These are phyloP conservation scores for Strigomonas culicis DNA, from an alignment of 208 protist species.

Conservation along the genomic window DNA sequence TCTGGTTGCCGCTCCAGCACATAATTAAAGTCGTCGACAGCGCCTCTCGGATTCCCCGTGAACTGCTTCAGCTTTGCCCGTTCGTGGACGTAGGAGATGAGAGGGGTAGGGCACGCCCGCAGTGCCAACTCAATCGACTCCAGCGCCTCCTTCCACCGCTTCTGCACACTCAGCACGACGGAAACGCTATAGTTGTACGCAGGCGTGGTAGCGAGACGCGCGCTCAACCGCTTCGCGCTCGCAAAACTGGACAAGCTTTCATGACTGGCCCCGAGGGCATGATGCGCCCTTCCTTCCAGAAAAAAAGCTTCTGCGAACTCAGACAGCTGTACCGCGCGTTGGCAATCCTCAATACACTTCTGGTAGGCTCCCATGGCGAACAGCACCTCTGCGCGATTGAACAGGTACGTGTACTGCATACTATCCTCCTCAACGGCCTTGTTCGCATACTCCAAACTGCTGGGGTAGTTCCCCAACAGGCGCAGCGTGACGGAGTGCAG, in stretches of 20 bases:
- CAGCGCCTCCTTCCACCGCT: constrained; percentile 31
- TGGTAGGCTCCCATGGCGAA: constrained; percentile 26
- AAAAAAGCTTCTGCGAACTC: constrained; percentile 65
- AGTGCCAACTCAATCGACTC: constrained; percentile 49
- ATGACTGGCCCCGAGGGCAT: constrained; percentile 42
- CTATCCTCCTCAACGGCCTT: constrained; percentile 13
- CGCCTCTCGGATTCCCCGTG: constrained; percentile 39
- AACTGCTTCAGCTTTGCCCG: constrained; percentile 83
- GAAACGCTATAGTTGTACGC: constrained; percentile 50
- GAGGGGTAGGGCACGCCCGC: constrained; percentile 9
- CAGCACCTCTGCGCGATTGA: constrained; percentile 22
- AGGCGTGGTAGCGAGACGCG: constrained; percentile 23
- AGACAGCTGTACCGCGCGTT: constrained; percentile 7
- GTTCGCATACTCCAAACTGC: constrained; percentile 47
- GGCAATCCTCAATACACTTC: constrained; percentile 19
- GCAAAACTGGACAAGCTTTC: constrained; percentile 61
- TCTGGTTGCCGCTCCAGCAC: constrained; percentile 56
- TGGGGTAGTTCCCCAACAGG: constrained; percentile 27
- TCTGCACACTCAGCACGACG: constrained; percentile 37
- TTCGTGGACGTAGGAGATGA: constrained; percentile 59
- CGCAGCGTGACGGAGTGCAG: constrained; percentile 41
- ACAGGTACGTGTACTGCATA: constrained; percentile 2
- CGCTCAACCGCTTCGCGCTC: constrained; percentile 35
- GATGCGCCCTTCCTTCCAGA: constrained; percentile 67
- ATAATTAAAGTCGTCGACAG: constrained; percentile 72